Percentiles rank a stretch among this genome's conserved stretches.
phyloP scores from a whole-genome alignment of 805 yeast species.

The Metschnikowia proteae region DNA sequence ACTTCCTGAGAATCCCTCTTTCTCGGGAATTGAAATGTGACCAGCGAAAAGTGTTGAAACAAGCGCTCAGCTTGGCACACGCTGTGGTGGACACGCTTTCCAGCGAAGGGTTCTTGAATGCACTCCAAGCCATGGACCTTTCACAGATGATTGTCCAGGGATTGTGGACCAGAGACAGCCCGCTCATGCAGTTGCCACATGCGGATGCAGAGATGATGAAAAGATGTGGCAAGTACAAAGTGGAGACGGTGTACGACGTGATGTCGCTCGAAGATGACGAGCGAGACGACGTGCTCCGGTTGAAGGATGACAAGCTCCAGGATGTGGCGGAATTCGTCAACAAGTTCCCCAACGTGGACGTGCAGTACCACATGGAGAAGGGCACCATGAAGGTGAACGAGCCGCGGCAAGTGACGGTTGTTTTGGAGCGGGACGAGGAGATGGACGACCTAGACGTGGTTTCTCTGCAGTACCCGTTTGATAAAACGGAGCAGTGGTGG shows the following conservation, averaged over 20 bases:
- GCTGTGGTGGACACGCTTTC: constrained; percentile 75
- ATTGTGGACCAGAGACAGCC: constrained; percentile 74
- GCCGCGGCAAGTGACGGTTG: constrained; percentile 45
- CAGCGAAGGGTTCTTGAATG: constrained; percentile 74
- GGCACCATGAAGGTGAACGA: constrained; percentile 45
- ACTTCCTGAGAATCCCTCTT: constrained; percentile 62
- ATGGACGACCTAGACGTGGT: constrained; percentile 61
- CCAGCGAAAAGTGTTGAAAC: constrained; percentile 48
- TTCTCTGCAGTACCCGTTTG: constrained; percentile 55
- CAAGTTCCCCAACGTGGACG: constrained; percentile 81
- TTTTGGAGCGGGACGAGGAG: constrained; percentile 71
- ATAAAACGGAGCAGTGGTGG: constrained; percentile 81
- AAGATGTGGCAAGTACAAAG: constrained; percentile 51
- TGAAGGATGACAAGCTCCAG: constrained; percentile 45
- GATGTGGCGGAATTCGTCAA: constrained; percentile 86
- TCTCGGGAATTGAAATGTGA: constrained; percentile 63
- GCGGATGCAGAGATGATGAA: constrained; percentile 48
- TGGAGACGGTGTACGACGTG: constrained; percentile 75
- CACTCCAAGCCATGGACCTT: constrained; percentile 79
- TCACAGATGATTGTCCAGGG: constrained; percentile 88
- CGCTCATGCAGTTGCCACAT: constrained; percentile 78
- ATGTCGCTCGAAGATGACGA: constrained; percentile 77
- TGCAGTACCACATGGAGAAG: constrained; percentile 49
- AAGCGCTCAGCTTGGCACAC: constrained; percentile 49
- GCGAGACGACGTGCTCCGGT: constrained; percentile 57